These are phyloP conservation scores for Citrus sinensis DNA, from an alignment of 345 rosid species.

Conservation along the genomic window DVS_A1.0 CM039162.1:26991001-26991500, in stretches of 20 bases:
- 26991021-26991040: neutral
- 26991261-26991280: neutral
- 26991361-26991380: neutral
- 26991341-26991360: neutral
- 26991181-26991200: no score
- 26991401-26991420: neutral
- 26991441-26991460: neutral
- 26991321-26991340: neutral
- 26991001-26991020: conserved; percentile 3
- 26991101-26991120: neutral
- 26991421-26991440: neutral
- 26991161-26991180: no score
- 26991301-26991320: neutral
- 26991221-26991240: neutral
- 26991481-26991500: neutral
- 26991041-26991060: neutral
- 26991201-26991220: no score
- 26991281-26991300: neutral
- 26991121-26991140: conserved; percentile 2
- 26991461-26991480: conserved; percentile 2
- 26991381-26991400: neutral
- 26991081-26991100: neutral
- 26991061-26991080: neutral
- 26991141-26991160: no score
- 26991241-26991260: neutral